phyloP scores from a whole-genome alignment of 805 yeast species.

The Candida ovalis region DNA sequence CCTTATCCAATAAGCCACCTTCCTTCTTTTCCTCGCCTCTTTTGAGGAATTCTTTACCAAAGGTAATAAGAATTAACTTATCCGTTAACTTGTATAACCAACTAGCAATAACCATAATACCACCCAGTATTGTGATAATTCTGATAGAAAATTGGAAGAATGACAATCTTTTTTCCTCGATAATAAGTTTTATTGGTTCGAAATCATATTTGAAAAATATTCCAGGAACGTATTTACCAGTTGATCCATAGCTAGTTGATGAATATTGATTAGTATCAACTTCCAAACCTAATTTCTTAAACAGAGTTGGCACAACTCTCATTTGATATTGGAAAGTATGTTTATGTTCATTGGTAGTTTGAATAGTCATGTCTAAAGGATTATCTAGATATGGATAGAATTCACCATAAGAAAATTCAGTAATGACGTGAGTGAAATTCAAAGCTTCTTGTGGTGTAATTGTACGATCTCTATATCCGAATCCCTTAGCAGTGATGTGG shows the following conservation, averaged over 20 bases:
- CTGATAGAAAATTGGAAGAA: constrained; percentile 76
- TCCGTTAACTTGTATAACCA: constrained; percentile 62
- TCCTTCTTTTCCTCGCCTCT: constrained; percentile 44
- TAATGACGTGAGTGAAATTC: constrained; percentile 80
- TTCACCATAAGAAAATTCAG: constrained; percentile 87
- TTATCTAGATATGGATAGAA: constrained; percentile 83
- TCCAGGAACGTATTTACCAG: constrained; percentile 54
- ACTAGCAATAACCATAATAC: constrained; percentile 64
- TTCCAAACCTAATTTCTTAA: constrained; percentile 62
- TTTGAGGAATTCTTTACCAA: constrained; percentile 55
- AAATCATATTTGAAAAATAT: constrained; percentile 81
- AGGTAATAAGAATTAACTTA: constrained; percentile 41
- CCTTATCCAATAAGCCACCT: constrained; percentile 28
- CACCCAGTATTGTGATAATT: constrained; percentile 79
- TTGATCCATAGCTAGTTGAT: constrained; percentile 41
- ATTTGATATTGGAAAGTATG: constrained; percentile 62
- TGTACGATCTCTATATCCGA: constrained; percentile 53
- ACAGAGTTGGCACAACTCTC: constrained; percentile 81
- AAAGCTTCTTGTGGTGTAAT: constrained; percentile 46
- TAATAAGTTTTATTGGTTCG: constrained; percentile 74
- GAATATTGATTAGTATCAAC: constrained; percentile 88
- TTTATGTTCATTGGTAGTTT: constrained; percentile 44
- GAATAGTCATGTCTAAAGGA: constrained; percentile 79
- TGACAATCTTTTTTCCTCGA: constrained; percentile 69
- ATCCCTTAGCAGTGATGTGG: constrained; percentile 76